A percentile compares a stretch with the other conserved stretches of the same genome.
Evolutionary conservation across 805 yeast species (phyloP).

Genomic region (Metschnikowia hibisci): DNA sequence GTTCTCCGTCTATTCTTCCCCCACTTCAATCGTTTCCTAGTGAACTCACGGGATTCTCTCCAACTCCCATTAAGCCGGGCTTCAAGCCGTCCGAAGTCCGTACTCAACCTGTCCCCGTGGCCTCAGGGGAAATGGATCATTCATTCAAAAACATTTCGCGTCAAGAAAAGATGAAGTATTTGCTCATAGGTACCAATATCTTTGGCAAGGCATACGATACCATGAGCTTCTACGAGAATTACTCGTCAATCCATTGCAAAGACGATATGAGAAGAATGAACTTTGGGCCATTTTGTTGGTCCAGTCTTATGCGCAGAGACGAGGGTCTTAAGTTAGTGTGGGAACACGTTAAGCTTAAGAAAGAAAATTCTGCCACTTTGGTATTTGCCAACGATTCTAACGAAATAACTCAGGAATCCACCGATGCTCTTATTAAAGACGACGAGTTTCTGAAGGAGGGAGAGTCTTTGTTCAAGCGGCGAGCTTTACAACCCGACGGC

Average conservation of each 20-base stretch:
- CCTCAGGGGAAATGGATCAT: not conserved
- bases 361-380: constrained; percentile 22
- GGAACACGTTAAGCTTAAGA: constrained; percentile 25
- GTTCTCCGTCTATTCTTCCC: not conserved
- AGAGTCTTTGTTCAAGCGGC: constrained; percentile 29
- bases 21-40: not conserved
- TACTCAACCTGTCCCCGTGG: not conserved
- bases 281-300: constrained; percentile 40
- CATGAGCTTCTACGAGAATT: constrained; percentile 21
- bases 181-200: constrained; percentile 13
- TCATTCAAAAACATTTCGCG: constrained; percentile 1
- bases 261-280: constrained; percentile 28
- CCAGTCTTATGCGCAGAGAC: constrained; percentile 35
- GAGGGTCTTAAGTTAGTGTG: constrained; percentile 30
- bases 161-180: constrained; percentile 6
- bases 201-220: constrained; percentile 12
- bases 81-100: not conserved
- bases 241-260: constrained; percentile 29
- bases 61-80: not conserved
- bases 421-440: constrained; percentile 18
- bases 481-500: constrained; percentile 34
- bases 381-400: constrained; percentile 19
- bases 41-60: not conserved
- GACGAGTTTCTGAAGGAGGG: constrained; percentile 9
- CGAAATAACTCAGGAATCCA: constrained; percentile 24